A percentile compares a stretch with the other conserved stretches of the same genome.
phyloP scores from a whole-genome alignment of 495 filamentous ascomycete species.

The Xylaria palmicola region DNA sequence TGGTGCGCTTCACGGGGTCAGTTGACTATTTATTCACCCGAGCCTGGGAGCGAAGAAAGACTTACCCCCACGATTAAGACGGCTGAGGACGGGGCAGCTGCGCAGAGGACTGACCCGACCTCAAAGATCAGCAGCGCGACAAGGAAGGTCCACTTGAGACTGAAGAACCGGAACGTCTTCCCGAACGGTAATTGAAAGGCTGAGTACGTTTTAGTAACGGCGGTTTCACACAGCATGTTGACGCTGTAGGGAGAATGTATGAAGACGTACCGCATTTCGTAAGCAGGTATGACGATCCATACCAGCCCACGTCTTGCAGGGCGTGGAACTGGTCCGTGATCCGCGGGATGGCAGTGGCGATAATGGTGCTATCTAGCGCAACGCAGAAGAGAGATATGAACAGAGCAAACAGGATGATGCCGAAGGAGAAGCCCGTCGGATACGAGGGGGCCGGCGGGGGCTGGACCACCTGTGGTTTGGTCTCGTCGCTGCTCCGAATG shows the following conservation, averaged over 20 bases:
- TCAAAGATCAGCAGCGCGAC: constrained; percentile 31
- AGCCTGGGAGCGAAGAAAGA: not conserved
- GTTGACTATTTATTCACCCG: not conserved
- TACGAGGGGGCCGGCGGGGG: not conserved
- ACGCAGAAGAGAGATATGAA: not conserved
- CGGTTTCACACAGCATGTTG: not conserved
- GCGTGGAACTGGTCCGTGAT: constrained; percentile 38
- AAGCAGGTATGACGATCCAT: constrained; percentile 41
- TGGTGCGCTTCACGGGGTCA: constrained; percentile 26
- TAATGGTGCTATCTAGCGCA: constrained; percentile 4
- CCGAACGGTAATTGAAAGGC: constrained; percentile 5
- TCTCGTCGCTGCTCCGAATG: not conserved
- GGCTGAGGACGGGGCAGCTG: constrained; percentile 40
- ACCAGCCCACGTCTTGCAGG: constrained; percentile 40
- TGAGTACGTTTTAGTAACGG: not conserved
- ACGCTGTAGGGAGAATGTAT: not conserved
- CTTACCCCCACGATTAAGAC: constrained; percentile 45
- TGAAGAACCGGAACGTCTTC: constrained; percentile 36
- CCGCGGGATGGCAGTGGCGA: constrained; percentile 43
- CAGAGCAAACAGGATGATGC: not conserved
- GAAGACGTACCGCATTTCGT: constrained; percentile 60
- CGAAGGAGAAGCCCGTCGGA: not conserved
- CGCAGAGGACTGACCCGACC: constrained; percentile 48
- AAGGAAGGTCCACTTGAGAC: constrained; percentile 35
- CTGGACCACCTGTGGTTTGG: not conserved